Conservation (phyloP, 352 stramenopile species). For the Phytopythium vexans region DNA sequence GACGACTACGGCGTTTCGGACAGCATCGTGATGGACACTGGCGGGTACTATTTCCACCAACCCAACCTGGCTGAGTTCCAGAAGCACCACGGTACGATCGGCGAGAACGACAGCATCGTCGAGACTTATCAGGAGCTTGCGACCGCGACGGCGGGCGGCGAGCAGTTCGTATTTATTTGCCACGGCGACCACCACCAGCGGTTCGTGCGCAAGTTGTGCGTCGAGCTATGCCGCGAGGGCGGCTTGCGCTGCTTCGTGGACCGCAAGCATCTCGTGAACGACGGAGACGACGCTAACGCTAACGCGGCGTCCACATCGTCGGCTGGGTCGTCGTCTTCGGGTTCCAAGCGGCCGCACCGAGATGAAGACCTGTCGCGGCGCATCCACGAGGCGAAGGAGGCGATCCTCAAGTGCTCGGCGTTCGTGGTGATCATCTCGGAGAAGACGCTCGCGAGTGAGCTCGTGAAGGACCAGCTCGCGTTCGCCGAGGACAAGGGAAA, state of each 20-base stretch:
- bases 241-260: constrained; percentile 73
- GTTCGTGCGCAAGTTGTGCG: constrained; percentile 71
- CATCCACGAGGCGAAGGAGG: constrained; percentile 80
- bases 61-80: constrained; percentile 12
- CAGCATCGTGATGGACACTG: constrained; percentile 62
- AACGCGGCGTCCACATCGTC: background rate
- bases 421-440: constrained; percentile 75
- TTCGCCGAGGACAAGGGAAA: constrained; percentile 86
- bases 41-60: constrained; percentile 72
- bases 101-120: constrained; percentile 49
- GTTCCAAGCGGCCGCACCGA: background rate
- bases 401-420: constrained; percentile 77
- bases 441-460: constrained; percentile 66
- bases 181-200: constrained; percentile 70
- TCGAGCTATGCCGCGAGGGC: constrained; percentile 60
- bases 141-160: constrained; percentile 43
- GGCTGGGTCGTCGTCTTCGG: background rate
- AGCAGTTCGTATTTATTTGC: constrained; percentile 85
- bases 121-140: constrained; percentile 55
- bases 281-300: constrained; percentile 2
- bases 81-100: constrained; percentile 9
- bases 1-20: constrained; percentile 45
- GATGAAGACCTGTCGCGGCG: constrained; percentile 62
- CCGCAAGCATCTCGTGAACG: constrained; percentile 24
- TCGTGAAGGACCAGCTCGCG: constrained; percentile 76